Base-by-base conservation (phyloP, 2,329 filamentous ascomycete genomes). In the Achaetomium macrosporum region DNA sequence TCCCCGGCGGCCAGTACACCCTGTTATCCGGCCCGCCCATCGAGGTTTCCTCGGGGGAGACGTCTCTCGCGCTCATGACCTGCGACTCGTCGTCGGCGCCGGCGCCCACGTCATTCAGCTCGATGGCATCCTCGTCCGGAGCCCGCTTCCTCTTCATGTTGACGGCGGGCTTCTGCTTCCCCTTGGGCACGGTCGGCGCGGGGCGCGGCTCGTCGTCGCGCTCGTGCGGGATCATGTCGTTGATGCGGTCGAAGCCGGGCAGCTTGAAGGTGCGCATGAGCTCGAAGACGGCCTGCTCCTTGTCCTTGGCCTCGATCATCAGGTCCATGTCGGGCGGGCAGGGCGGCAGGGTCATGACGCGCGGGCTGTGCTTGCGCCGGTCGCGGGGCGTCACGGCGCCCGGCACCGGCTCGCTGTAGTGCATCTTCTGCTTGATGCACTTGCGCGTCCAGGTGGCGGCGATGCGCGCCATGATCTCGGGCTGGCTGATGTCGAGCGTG, bases 261-360 rank as follows among this genome's bases (percentile, higher is more conserved):
- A 97, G 75, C 62, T 85, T 90, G 68, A 90, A 95, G 0, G 77
- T 90, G 19, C 87, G 80, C 90, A 96, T 96, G 16, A 97, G 76
- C 59, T 95, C 90, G 63, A 97, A 95, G 0, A 96, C 90, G 0
- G 92, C 90, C 68, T 97, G 92, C 67, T 97, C 92, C 69, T 97
- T 97, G 65, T 96, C 92, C 68, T 97, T 97, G 44, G 92, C 92
- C 71, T 97, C 92, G 55, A 97, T 96, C 92, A 97, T 97, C n/a
- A 97, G 75, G 65, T 96, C 92, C 86, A 95, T 93, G 31, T 87
- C 84, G 1, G 81, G 73, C 4, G 84, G 77, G 63, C 92, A 96
- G 0, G 92, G 91, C 1, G 92, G 92, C 1, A 97, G 70, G 0
- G 84, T 87, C 59, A 78, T 77, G 1, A 95, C 90, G 9, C 92